Evolutionary conservation across 768 basidiomycete species (phyloP).

Genomic region (Lepiota venenata): DNA sequence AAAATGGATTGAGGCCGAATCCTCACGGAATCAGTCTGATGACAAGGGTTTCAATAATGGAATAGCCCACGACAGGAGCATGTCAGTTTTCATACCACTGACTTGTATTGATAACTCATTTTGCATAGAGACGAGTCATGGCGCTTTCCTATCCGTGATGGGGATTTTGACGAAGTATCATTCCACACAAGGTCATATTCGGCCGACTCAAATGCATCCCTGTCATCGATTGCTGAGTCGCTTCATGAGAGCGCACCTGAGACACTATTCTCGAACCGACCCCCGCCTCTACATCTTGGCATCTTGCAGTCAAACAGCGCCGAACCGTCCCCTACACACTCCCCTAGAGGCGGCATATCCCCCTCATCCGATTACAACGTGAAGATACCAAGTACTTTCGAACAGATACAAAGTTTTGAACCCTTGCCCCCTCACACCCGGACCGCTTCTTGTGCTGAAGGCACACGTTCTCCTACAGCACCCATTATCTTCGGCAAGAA

Average conservation of each 20-base stretch:
- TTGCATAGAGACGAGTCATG: constrained; percentile 32
- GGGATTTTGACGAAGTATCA: constrained; percentile 32
- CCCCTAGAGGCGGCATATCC: constrained; percentile 36
- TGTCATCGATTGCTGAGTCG: constrained; percentile 44
- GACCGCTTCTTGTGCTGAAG: constrained; percentile 29
- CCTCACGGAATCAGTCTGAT: constrained; percentile 33
- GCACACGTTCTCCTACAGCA: not conserved
- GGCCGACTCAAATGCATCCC: constrained; percentile 52
- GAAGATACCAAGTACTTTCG: constrained; percentile 5
- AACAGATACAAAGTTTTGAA: constrained; percentile 12
- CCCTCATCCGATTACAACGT: constrained; percentile 15
- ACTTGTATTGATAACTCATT: not conserved
- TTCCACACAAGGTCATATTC: constrained; percentile 62
- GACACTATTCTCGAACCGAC: constrained; percentile 27
- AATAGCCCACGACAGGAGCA: constrained; percentile 41
- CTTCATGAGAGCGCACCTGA: constrained; percentile 19
- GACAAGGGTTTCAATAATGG: constrained; percentile 50
- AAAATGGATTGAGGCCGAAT: constrained; percentile 67
- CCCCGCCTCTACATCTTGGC: constrained; percentile 48
- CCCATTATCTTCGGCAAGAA: constrained; percentile 49
- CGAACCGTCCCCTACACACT: constrained; percentile 43
- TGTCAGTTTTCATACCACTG: constrained; percentile 18
- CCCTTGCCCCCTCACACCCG: constrained; percentile 49
- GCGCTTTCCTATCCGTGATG: constrained; percentile 34
- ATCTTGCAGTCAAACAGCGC: constrained; percentile 37